A percentile compares a stretch with the other conserved stretches of the same genome.
These are phyloP conservation scores for Lactifluus volemus DNA, from an alignment of 768 basidiomycete genomes.

Conservation along the genomic window DNA sequence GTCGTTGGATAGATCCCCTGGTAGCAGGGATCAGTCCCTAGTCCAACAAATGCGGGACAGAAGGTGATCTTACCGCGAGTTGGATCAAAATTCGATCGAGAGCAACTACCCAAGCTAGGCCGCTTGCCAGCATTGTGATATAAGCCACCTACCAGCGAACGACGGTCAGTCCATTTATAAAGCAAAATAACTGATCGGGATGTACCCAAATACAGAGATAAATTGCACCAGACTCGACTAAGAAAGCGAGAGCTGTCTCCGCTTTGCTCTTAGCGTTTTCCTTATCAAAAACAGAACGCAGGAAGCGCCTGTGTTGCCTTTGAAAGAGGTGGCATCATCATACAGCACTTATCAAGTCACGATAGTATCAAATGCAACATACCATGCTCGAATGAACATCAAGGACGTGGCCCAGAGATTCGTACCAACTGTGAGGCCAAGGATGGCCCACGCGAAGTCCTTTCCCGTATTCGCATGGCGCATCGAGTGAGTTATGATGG, in stretches of 20 bases:
- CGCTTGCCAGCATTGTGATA: neutral
- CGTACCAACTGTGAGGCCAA: neutral
- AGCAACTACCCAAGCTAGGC: neutral
- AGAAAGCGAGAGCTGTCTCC: neutral
- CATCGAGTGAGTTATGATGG: too few relatives aligned
- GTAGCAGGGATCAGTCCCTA: neutral
- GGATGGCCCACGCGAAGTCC: neutral
- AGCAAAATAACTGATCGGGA: neutral
- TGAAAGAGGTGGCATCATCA: neutral
- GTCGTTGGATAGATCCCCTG: slow-evolving; percentile 9
- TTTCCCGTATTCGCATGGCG: too few relatives aligned
- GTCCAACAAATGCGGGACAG: neutral
- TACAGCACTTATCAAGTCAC: neutral
- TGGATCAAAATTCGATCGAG: neutral
- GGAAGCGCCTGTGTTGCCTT: neutral
- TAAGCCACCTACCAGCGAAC: neutral
- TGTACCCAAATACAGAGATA: slow-evolving; percentile 5
- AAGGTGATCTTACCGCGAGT: slow-evolving; percentile 3
- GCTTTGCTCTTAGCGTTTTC: neutral
- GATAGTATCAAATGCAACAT: neutral
- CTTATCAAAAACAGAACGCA: neutral
- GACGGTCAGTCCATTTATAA: neutral
- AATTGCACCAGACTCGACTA: slow-evolving; percentile 4
- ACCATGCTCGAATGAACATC: slow-evolving; percentile 8
- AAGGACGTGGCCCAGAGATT: slow-evolving; percentile 12